Evolutionary conservation across 2,329 filamentous ascomycete species (phyloP).

Genomic region (Cladobotryum mycophilum): DNA sequence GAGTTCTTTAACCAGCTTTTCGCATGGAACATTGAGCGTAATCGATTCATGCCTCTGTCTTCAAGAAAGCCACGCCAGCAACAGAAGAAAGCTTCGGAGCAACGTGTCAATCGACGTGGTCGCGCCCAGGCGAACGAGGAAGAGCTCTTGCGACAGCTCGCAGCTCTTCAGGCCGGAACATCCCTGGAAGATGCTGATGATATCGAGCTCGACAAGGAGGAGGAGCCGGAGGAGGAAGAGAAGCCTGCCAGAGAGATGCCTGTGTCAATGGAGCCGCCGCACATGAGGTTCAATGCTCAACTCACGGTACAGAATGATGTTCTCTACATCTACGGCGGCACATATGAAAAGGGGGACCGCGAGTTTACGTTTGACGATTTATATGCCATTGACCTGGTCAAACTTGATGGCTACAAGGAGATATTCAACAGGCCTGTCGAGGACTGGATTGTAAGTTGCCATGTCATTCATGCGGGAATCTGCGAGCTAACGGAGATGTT

Average conservation of each 20-base stretch:
- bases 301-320: conserved; percentile 87
- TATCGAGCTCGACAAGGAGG: conserved; percentile 44
- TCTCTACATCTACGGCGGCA: conserved; percentile 91
- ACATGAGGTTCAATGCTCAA: conserved; percentile 85
- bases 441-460: conserved; percentile 65
- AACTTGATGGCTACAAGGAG: conserved; percentile 89
- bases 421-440: conserved; percentile 77
- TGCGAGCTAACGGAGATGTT: conserved; percentile 1
- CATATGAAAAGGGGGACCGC: conserved; percentile 87
- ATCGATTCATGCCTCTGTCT: conserved; percentile 81
- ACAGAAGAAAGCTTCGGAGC: conserved; percentile 48
- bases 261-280: conserved; percentile 75
- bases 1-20: conserved; percentile 93
- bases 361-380: conserved; percentile 96
- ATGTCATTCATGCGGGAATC: not conserved
- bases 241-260: conserved; percentile 56
- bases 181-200: conserved; percentile 49
- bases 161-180: conserved; percentile 71
- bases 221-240: conserved; percentile 49
- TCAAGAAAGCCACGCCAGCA: conserved; percentile 67
- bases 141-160: conserved; percentile 79
- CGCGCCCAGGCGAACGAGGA: conserved; percentile 86
- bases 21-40: conserved; percentile 92
- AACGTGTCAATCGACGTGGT: conserved; percentile 55
- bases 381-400: conserved; percentile 88